These are phyloP conservation scores for Tetrahymena elliotti DNA, from an alignment of 73 alveolate genomes.

Conservation along the genomic window DNA sequence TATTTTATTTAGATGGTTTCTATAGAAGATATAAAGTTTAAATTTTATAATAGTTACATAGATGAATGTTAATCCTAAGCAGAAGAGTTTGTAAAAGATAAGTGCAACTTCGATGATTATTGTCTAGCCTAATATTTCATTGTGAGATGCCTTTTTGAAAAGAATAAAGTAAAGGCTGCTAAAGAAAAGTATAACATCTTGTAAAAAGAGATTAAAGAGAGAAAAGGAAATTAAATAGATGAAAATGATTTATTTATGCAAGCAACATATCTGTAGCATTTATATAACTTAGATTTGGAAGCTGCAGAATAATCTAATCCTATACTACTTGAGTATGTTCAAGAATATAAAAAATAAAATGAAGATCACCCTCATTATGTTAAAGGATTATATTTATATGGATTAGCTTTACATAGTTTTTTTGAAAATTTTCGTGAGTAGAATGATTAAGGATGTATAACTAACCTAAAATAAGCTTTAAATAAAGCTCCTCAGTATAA, in stretches of 20 bases:
- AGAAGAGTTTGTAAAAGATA: neutral
- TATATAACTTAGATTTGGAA: neutral
- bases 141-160: neutral
- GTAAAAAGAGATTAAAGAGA: neutral
- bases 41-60: neutral
- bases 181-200: neutral
- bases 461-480: neutral
- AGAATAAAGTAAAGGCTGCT: neutral
- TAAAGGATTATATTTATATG: neutral
- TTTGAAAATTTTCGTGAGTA: neutral
- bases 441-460: neutral
- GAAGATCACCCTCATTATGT: neutral
- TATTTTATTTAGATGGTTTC: neutral
- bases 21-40: neutral
- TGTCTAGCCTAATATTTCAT: neutral
- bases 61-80: neutral
- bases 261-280: neutral
- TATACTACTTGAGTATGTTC: neutral
- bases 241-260: neutral
- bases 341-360: neutral
- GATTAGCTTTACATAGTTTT: neutral
- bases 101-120: neutral
- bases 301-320: neutral
- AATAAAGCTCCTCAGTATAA: neutral
- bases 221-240: neutral